phyloP scores from a whole-genome alignment of 2,329 filamentous ascomycete genomes.

The Penicillium sp. region DNA sequence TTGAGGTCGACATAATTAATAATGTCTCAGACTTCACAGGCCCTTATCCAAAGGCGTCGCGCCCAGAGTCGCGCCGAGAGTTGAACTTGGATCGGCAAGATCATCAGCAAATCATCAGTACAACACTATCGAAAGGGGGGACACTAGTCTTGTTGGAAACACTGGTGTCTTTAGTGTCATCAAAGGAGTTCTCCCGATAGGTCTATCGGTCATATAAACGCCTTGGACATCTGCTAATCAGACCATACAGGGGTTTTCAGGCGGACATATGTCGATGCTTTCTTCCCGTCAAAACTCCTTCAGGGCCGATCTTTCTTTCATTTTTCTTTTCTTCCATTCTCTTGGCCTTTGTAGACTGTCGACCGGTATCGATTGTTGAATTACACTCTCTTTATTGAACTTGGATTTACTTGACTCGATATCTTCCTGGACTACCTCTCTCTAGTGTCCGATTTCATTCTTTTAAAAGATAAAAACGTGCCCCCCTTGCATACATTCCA shows the following conservation, averaged over 20 bases:
- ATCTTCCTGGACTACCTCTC: not conserved
- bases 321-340: not conserved
- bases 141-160: constrained; percentile 16
- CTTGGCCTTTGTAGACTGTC: not conserved
- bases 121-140: not conserved
- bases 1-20: not conserved
- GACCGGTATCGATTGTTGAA: not conserved
- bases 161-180: constrained; percentile 10
- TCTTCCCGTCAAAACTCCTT: not conserved
- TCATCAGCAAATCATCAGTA: constrained; percentile 13
- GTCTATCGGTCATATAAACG: not conserved
- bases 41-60: constrained; percentile 13
- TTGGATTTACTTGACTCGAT: not conserved
- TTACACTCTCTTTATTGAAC: not conserved
- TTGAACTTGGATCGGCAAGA: constrained; percentile 13
- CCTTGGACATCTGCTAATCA: not conserved
- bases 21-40: not conserved
- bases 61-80: constrained; percentile 14
- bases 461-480: not conserved
- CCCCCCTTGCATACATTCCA: constrained; percentile 4
- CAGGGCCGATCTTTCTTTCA: not conserved
- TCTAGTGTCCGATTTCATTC: not conserved
- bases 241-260: not conserved
- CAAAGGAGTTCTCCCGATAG: constrained; percentile 16
- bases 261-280: not conserved